A percentile compares a stretch with the other conserved stretches of the same genome.
These are phyloP conservation scores for Pseudogymnoascus sp. DNA, from an alignment of 2,329 filamentous ascomycete species.

Conservation along the genomic window DNA sequence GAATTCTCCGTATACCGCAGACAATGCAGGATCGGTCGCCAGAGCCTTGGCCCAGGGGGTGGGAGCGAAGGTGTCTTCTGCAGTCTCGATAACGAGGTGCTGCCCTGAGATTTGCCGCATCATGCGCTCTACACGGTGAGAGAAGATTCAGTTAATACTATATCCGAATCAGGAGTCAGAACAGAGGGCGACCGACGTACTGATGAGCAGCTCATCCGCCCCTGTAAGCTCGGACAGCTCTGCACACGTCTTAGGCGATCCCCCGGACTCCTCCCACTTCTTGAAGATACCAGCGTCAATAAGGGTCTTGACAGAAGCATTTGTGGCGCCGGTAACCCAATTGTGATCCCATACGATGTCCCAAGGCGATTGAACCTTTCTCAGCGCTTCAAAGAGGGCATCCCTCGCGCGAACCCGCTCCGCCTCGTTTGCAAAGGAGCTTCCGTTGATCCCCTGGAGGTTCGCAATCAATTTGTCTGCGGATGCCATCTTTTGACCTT, in stretches of 20 bases:
- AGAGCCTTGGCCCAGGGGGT: slow-evolving; percentile 30
- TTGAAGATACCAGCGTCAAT: slow-evolving; percentile 33
- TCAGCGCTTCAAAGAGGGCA: slow-evolving; percentile 27
- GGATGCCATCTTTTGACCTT: slow-evolving; percentile 7
- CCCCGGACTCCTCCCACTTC: slow-evolving; percentile 30
- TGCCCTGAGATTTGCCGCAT: slow-evolving; percentile 32
- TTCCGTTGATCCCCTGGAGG: slow-evolving; percentile 24
- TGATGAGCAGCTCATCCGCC: slow-evolving; percentile 29
- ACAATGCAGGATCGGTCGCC: slow-evolving; percentile 25
- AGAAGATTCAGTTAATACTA: slow-evolving; percentile 17
- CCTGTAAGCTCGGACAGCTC: slow-evolving; percentile 30
- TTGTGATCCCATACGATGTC: slow-evolving; percentile 34
- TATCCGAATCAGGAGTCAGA: not conserved
- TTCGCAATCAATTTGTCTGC: slow-evolving; percentile 4
- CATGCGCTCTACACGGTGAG: slow-evolving; percentile 23
- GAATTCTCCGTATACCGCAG: slow-evolving; percentile 29
- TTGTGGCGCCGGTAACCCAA: slow-evolving; percentile 30
- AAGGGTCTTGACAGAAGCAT: slow-evolving; percentile 31
- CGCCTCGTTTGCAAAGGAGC: slow-evolving; percentile 28
- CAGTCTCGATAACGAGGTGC: slow-evolving; percentile 30
- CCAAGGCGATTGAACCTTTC: slow-evolving; percentile 33
- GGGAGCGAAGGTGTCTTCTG: slow-evolving; percentile 29
- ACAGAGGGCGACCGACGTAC: slow-evolving; percentile 19
- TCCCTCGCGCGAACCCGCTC: slow-evolving; percentile 30
- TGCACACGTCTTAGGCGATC: slow-evolving; percentile 25